Base-by-base conservation (phyloP, 2,329 filamentous ascomycete species). In the Gaeumannomyces tritici region DNA sequence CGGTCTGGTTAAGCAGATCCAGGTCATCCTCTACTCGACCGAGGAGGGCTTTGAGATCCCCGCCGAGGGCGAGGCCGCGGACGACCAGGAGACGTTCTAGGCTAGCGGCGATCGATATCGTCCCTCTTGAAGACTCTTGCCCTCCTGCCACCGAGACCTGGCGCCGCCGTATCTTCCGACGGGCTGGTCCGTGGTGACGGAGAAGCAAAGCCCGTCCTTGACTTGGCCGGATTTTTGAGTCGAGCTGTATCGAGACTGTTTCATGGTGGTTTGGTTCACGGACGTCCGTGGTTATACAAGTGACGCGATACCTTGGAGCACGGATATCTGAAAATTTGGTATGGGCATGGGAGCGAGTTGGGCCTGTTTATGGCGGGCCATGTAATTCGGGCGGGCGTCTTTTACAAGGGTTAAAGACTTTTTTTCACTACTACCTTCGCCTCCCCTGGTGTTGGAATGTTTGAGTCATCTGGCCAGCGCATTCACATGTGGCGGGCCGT, bases 11-110 rank as follows among this genome's bases (percentile, higher is more conserved):
- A 97, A 96, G 84, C 88, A 93, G 74, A 97, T 99, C 75, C 95
- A 99, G 80, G 87, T 86, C 42, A 98, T 98, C 73, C 82, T 99
- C 66, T 99, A 99, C 83, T 96, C 92, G 65, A 99, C 95, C 65
- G 95, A 99, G 82, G 87, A 90, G 69, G 87, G 89, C 42, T 96
- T 96, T 71, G 92, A 96, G 80, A 96, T 96, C 70, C 92, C 92
- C 7, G 86, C 87, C 60, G 90, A 95, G 74, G 85, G 80, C 27
- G 89, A 92, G 70, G 85, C 76, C 24, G 75, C 85, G 63, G 88
- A 87, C 67, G 90, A 93, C 73, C 88, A 93, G 75, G 90, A 95
- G 83, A 92, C 89, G 62, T 91, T 91, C 71, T 91, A 76, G 74
- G 66, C 47, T 33, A 15, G 35, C 55, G 55, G 24, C 12, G 27